Evolutionary conservation across 495 filamentous ascomycete species (phyloP), one percentile per base, ranked within the genome.

Genomic region (Neurospora cerealis): DNA sequence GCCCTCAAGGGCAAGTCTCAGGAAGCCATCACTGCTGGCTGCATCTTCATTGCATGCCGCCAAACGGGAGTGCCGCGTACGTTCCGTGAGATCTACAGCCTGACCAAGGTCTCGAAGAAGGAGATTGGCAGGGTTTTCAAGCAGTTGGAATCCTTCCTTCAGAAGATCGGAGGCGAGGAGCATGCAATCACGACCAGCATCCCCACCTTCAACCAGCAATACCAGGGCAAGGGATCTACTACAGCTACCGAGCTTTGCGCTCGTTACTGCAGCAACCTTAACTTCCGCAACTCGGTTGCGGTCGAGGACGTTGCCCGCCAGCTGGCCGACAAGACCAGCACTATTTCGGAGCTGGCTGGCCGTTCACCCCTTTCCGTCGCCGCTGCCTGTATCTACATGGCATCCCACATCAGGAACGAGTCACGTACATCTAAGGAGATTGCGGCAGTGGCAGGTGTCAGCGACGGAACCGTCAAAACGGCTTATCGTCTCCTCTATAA

Each of bases 71-170:
- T 94, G 24, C 91, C 92, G 3, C 91, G 96, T 70, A 97, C 93
- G 1, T 99, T 98, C 85, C 90, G 91, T 34, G 96, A 98, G 81
- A 93, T 99, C 76, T 95, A 91, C 80, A 88, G 91, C 60, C 84
- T 98, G 81, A 98, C 96, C 54, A 96, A 95, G 77, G 95, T 98
- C 15, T 89, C 92, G 36, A 96, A 97, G 84, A 97, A 97, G 84
- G 96, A 98, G 79, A 98, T 98, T 76, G 96, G 96, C 28, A 87
- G 95, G 66, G 94, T 95, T 41, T 99, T 98, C 87, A 99, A 99
- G 84, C 85, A 87, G 72, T 83, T 98, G 41, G 94, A 98, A 85
- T 90, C 92, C 81, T 97, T 97, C 84, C 90, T 97, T 78, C 84
- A 87, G 76, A 86, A 83, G 77, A 81, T 83, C 77, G 81, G 82